phyloP scores from a whole-genome alignment of 1,284 basidiomycete species.

The Ganoderma boninense region DNA sequence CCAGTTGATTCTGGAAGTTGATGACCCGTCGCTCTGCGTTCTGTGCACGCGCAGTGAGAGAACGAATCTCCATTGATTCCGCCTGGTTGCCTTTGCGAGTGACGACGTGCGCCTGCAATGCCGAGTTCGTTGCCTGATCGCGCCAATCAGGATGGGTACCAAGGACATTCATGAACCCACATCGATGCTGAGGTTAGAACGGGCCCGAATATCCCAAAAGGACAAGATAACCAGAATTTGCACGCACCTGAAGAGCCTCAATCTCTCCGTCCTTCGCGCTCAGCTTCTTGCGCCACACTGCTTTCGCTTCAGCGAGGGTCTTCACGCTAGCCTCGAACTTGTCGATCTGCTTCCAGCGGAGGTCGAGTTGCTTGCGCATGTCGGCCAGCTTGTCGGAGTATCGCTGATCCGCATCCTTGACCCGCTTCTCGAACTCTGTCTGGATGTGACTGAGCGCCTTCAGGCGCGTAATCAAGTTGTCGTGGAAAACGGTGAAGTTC shows the following conservation, averaged over 20 bases:
- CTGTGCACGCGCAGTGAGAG: slow-evolving; percentile 74
- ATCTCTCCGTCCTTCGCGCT: slow-evolving; percentile 88
- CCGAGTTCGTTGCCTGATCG: slow-evolving; percentile 72
- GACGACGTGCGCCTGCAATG: slow-evolving; percentile 80
- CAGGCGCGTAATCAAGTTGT: slow-evolving; percentile 90
- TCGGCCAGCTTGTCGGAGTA: slow-evolving; percentile 79
- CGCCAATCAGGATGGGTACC: neutral
- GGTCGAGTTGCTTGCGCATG: slow-evolving; percentile 89
- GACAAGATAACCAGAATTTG: slow-evolving; percentile 4
- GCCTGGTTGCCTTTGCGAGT: slow-evolving; percentile 71
- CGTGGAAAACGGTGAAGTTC: slow-evolving; percentile 94
- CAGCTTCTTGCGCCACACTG: slow-evolving; percentile 88
- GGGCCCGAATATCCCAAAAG: neutral
- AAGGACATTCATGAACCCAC: neutral
- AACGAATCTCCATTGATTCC: slow-evolving; percentile 77
- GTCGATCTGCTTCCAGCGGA: slow-evolving; percentile 92
- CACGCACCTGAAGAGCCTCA: slow-evolving; percentile 78
- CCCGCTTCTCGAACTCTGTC: slow-evolving; percentile 85
- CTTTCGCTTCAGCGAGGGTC: slow-evolving; percentile 83
- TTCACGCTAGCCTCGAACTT: slow-evolving; percentile 92
- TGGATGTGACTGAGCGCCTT: slow-evolving; percentile 87
- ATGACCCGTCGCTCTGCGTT: slow-evolving; percentile 86
- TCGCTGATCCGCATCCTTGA: slow-evolving; percentile 81
- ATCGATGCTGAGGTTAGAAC: neutral
- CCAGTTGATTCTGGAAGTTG: slow-evolving; percentile 85